Evolutionary conservation across 2,329 filamentous ascomycete species (phyloP).

Genomic region (Fusarium coicis): DNA sequence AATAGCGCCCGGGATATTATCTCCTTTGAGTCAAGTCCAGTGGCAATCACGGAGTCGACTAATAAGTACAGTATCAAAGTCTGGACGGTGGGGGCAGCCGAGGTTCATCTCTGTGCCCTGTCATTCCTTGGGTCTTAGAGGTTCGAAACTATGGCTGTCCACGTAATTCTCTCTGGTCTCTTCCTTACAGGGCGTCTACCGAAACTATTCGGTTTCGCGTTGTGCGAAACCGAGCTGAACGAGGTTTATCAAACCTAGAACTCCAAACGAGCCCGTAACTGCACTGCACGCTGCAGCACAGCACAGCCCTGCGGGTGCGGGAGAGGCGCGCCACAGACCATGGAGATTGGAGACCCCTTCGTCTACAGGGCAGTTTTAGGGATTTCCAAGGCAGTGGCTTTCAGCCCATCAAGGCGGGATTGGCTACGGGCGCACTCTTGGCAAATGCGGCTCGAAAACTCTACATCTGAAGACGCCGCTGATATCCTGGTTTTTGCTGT

Average conservation of each 20-base stretch:
- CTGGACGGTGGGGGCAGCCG: conserved; percentile 18
- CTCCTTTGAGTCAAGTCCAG: conserved; percentile 32
- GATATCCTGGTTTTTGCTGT: conserved; percentile 17
- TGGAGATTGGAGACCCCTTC: not conserved
- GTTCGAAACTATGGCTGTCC: conserved; percentile 10
- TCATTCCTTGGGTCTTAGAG: conserved; percentile 37
- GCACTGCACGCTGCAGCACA: not conserved
- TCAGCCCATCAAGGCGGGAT: conserved; percentile 24
- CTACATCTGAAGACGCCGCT: conserved; percentile 2
- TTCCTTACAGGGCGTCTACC: conserved; percentile 13
- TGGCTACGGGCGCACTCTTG: conserved; percentile 28
- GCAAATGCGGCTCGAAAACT: conserved; percentile 38
- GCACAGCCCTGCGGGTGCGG: conserved; percentile 13
- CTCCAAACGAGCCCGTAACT: not conserved
- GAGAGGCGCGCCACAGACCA: conserved; percentile 28
- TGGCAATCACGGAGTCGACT: conserved; percentile 5
- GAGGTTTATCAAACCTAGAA: not conserved
- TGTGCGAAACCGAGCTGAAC: conserved; percentile 9
- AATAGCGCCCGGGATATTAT: conserved; percentile 22
- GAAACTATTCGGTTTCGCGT: conserved; percentile 35
- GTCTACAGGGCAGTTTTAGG: not conserved
- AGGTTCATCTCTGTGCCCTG: conserved; percentile 17
- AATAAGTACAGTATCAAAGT: not conserved
- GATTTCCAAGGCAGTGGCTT: conserved; percentile 27
- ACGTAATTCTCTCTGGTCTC: not conserved